These are phyloP conservation scores for Trypanosoma theileri DNA, from an alignment of 208 protist genomes.

Conservation along the genomic window DNA sequence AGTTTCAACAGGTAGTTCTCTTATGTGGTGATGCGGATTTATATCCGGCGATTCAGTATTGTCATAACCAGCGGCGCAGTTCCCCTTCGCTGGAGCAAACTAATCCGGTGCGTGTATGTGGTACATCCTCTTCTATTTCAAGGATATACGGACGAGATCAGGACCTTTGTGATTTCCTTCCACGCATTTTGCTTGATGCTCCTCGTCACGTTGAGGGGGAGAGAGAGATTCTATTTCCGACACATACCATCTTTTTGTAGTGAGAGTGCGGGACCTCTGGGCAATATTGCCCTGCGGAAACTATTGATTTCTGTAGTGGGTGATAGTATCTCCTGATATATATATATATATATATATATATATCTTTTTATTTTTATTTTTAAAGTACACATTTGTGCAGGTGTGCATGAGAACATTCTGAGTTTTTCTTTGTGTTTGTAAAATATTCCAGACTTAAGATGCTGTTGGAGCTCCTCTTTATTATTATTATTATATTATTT, in stretches of 20 bases:
- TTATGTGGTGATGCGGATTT: conserved; percentile 82
- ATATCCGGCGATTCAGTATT: conserved; percentile 79
- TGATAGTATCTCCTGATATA: too few relatives aligned
- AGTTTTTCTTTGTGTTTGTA: too few relatives aligned
- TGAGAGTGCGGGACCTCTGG: background rate
- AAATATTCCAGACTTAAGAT: too few relatives aligned
- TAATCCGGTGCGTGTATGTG: conserved; percentile 79
- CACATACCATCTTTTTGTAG: conserved; percentile 42
- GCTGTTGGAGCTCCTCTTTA: too few relatives aligned
- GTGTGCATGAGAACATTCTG: too few relatives aligned
- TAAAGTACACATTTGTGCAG: too few relatives aligned
- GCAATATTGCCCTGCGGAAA: background rate
- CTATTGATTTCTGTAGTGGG: too few relatives aligned
- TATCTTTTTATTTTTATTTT: too few relatives aligned
- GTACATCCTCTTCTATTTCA: conserved; percentile 66
- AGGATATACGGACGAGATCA: conserved; percentile 80
- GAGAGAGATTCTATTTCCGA: conserved; percentile 51
- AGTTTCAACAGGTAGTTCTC: conserved; percentile 82
- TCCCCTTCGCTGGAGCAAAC: conserved; percentile 27
- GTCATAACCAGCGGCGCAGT: conserved; percentile 57
- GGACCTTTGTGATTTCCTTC: conserved; percentile 85
- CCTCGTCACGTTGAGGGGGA: conserved; percentile 61
- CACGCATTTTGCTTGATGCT: conserved; percentile 68
- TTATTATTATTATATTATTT: too few relatives aligned
- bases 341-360: too few relatives aligned